Percentiles rank a stretch among this genome's conserved stretches.
These are phyloP conservation scores for Cladosporium austrohemisphaericum DNA, from an alignment of 2,329 filamentous ascomycete species.

Conservation along the genomic window DNA sequence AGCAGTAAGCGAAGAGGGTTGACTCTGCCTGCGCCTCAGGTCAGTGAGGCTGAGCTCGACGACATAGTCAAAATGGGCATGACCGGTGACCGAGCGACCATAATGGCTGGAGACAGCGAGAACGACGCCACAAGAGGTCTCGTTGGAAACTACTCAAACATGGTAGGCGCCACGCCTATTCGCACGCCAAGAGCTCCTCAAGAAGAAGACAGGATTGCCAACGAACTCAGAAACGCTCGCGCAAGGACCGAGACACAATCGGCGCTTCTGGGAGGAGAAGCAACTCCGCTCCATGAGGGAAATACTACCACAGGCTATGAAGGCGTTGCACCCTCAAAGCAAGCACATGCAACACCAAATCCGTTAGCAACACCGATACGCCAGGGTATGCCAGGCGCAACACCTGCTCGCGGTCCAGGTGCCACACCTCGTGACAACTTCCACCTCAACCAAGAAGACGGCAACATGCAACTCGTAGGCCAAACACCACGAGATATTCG, in stretches of 20 bases:
- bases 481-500: constrained; percentile 75
- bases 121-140: constrained; percentile 82
- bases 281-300: constrained; percentile 81
- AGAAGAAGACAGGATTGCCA: constrained; percentile 92
- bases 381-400: constrained; percentile 64
- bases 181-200: constrained; percentile 86
- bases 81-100: constrained; percentile 79
- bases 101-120: constrained; percentile 63
- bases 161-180: constrained; percentile 80
- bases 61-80: constrained; percentile 99
- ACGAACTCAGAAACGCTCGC: constrained; percentile 91
- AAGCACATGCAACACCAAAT: constrained; percentile 86
- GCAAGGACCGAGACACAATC: constrained; percentile 92
- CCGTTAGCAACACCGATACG: constrained; percentile 88
- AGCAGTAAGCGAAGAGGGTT: constrained; percentile 85
- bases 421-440: constrained; percentile 87
- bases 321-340: constrained; percentile 73
- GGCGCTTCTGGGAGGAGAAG: constrained; percentile 87
- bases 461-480: constrained; percentile 62
- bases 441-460: constrained; percentile 70
- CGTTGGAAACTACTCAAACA: constrained; percentile 78
- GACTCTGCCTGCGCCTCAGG: constrained; percentile 83
- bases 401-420: constrained; percentile 61
- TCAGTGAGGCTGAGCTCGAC: constrained; percentile 87
- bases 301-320: constrained; percentile 82